Evolutionary conservation across 345 rosid species (phyloP), one percentile per base, ranked within the genome.

Genomic region (Citropsis articulata): DNA sequence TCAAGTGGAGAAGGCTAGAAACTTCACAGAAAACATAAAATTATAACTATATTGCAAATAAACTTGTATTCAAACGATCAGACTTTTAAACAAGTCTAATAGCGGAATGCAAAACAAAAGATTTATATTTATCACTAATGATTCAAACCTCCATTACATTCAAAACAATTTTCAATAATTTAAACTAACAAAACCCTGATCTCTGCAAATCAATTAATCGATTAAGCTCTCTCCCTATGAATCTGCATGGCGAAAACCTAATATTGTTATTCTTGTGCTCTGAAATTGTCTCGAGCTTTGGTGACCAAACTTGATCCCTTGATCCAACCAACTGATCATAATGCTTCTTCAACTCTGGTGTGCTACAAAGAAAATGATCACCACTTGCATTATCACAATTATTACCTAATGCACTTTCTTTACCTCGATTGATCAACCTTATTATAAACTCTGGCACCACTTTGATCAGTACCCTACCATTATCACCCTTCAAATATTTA

Each of bases 261-360:
- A 80, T 81, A 31, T 1, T 45, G 50, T 45, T 82, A 65, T 65
- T 65, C 73, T 89, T 91, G 56, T 83, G 48, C 89, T 95, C 98
- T 0, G 93, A 84, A 66, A 95, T 93, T 12, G 98, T 91, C 81
- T 95, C 92, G 61, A 93, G 88, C 75, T 88, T 91, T 0, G 98
- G 98, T 57, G 97, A 95, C 98, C 98, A 93, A 13, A 89, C 66
- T 75, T 95, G 91, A 21, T 84, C 95, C 78, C 78, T 91, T 25
- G 88, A 78, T 69, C 98, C 88, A 13, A 93, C 98, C 18, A 95
- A 83, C 81, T 82, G 89, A 53, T 88, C 92, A 66, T 95, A 95
- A 21, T 91, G 98, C 80, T 91, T 95, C 89, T 90, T 86, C 90
- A 95, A 77, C 85, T 95, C 98, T n/a, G 98, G 98, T 2, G 98